Conservation (phyloP, 306 rosid species). For the Cucurbita pepo region DNA sequence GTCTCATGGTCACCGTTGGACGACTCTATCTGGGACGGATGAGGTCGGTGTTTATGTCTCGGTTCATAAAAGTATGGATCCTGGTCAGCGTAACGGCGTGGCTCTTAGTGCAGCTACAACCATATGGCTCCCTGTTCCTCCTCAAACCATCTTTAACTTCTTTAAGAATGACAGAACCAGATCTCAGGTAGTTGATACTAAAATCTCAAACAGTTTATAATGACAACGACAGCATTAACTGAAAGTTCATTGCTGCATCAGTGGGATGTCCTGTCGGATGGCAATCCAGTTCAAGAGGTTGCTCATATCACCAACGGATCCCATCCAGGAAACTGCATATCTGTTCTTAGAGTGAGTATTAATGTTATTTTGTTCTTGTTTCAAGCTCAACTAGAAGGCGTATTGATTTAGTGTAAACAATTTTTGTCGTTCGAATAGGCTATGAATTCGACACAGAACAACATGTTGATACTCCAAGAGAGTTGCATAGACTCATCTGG, state of each 20-base stretch:
- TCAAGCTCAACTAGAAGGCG: neutral
- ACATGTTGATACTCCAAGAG: constrained; percentile 91
- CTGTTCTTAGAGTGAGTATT: constrained; percentile 57
- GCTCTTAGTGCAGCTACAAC: constrained; percentile 89
- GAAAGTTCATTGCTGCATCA: constrained; percentile 4
- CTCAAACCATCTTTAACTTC: constrained; percentile 73
- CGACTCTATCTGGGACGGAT: constrained; percentile 55
- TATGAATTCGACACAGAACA: constrained; percentile 71
- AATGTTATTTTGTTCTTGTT: neutral
- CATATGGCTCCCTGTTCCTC: constrained; percentile 77
- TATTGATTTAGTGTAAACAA: neutral
- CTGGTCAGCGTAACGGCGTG: constrained; percentile 80
- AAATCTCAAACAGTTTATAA: neutral
- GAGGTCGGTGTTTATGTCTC: constrained; percentile 76
- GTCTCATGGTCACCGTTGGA: constrained; percentile 69
- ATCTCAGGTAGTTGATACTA: constrained; percentile 43
- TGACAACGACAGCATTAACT: neutral
- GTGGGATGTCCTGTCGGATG: constrained; percentile 97
- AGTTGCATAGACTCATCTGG: constrained; percentile 82
- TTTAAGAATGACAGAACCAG: constrained; percentile 85
- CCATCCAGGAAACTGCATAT: constrained; percentile 81
- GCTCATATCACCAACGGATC: constrained; percentile 93
- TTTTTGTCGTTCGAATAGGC: constrained; percentile 24
- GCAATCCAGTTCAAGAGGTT: constrained; percentile 76
- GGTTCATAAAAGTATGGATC: constrained; percentile 60